A percentile compares a stretch with the other conserved stretches of the same genome.
Evolutionary conservation across 2,329 filamentous ascomycete genomes (phyloP).

Genomic region (Chaetomiaceae sp.): DNA sequence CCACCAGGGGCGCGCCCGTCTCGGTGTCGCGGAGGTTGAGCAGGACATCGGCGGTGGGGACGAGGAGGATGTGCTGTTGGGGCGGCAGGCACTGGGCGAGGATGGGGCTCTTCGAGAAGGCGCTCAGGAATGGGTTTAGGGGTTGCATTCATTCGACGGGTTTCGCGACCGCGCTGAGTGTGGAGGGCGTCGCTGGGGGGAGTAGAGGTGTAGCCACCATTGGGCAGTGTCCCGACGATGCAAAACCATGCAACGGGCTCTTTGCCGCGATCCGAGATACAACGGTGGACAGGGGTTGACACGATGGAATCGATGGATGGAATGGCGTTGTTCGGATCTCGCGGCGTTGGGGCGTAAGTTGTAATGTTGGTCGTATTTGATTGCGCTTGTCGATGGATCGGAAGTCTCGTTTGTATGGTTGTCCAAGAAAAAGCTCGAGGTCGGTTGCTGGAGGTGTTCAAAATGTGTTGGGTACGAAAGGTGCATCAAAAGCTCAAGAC

Average conservation of each 20-base stretch:
- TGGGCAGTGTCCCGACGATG: constrained; percentile 10
- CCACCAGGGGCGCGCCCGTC: constrained; percentile 67
- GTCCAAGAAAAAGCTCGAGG: neutral
- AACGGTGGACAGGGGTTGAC: neutral
- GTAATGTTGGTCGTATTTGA: too few species aligned
- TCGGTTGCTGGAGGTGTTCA: neutral
- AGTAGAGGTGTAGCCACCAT: constrained; percentile 25
- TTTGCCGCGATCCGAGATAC: neutral
- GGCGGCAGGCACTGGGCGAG: constrained; percentile 86
- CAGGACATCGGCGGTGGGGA: constrained; percentile 88
- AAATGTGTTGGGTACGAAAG: neutral
- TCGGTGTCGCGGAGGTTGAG: constrained; percentile 85
- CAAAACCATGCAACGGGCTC: constrained; percentile 16
- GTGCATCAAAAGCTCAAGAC: neutral
- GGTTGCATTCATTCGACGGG: constrained; percentile 72
- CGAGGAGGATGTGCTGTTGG: constrained; percentile 88
- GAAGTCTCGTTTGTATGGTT: too few species aligned
- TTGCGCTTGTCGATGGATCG: neutral
- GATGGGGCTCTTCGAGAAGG: constrained; percentile 96
- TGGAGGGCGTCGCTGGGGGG: constrained; percentile 11
- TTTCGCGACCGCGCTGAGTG: constrained; percentile 20
- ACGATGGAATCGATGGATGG: neutral
- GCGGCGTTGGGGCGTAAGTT: too few species aligned
- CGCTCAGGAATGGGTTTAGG: constrained; percentile 96
- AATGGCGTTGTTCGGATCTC: too few species aligned